A percentile compares a stretch with the other conserved stretches of the same genome.
Evolutionary conservation across 1,284 basidiomycete species (phyloP).

Genomic region (Ustilago trichophora): DNA sequence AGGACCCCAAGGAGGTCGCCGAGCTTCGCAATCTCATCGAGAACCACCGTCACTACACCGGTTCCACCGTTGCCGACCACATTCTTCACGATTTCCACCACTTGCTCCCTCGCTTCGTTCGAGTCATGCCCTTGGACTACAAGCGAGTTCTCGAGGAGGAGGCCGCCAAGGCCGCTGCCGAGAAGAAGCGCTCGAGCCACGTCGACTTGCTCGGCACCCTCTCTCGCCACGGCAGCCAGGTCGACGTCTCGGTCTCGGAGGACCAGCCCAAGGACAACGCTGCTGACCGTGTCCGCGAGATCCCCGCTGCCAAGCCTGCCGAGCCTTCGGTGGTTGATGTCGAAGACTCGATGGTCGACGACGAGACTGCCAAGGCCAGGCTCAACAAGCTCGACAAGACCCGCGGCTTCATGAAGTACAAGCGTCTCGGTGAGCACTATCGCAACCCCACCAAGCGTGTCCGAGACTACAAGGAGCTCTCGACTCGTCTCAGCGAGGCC

Average conservation of each 20-base stretch:
- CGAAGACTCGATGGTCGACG: slow-evolving; percentile 65
- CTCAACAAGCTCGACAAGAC: slow-evolving; percentile 64
- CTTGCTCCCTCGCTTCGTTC: slow-evolving; percentile 61
- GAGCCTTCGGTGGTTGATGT: slow-evolving; percentile 61
- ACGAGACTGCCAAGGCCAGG: slow-evolving; percentile 59
- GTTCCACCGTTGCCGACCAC: slow-evolving; percentile 60
- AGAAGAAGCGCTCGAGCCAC: slow-evolving; percentile 65
- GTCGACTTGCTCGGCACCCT: slow-evolving; percentile 64
- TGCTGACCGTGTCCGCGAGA: slow-evolving; percentile 35
- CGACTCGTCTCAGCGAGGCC: slow-evolving; percentile 57
- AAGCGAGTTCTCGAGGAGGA: slow-evolving; percentile 65
- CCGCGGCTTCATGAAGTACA: slow-evolving; percentile 66
- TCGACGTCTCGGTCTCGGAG: slow-evolving; percentile 53
- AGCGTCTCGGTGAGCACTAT: slow-evolving; percentile 63
- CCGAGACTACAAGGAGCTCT: slow-evolving; percentile 65
- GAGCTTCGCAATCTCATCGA: slow-evolving; percentile 65
- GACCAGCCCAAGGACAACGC: slow-evolving; percentile 39
- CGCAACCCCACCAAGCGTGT: slow-evolving; percentile 57
- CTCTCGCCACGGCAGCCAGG: slow-evolving; percentile 60
- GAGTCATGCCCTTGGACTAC: slow-evolving; percentile 64
- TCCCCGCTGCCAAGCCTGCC: slow-evolving; percentile 46
- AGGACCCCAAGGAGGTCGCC: slow-evolving; percentile 61
- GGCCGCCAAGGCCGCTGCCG: slow-evolving; percentile 62
- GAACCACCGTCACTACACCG: slow-evolving; percentile 65
- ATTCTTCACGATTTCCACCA: slow-evolving; percentile 64